Conservation (phyloP, 2,329 filamentous ascomycete genomes). For the Helotiales sp. region DNA sequence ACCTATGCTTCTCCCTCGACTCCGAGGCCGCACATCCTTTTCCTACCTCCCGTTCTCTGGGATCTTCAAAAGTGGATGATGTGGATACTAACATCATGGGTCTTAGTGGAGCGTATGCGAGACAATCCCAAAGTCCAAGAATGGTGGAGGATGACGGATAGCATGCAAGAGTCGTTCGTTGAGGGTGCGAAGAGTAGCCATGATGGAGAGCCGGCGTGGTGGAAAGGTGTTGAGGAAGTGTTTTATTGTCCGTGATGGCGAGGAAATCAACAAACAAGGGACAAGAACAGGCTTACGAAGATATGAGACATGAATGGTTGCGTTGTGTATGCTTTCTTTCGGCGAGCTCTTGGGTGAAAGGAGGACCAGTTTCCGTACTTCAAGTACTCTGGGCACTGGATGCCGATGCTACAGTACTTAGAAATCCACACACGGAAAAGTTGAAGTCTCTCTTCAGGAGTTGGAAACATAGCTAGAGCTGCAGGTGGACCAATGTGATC, state of each 20-base stretch:
- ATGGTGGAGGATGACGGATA: constrained; percentile 82
- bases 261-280: too few relatives aligned
- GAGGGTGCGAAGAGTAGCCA: constrained; percentile 59
- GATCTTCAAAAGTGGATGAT: not conserved
- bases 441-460: too few relatives aligned
- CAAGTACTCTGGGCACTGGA: too few relatives aligned
- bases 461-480: too few relatives aligned
- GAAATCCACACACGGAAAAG: too few relatives aligned
- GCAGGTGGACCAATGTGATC: too few relatives aligned
- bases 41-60: not conserved
- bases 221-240: constrained; percentile 68
- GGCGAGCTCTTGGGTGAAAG: too few relatives aligned
- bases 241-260: constrained; percentile 62
- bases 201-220: constrained; percentile 63
- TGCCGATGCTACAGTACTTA: too few relatives aligned
- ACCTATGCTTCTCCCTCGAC: not conserved
- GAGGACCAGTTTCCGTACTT: too few relatives aligned
- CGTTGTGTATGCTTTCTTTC: too few relatives aligned
- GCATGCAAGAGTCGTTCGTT: constrained; percentile 67
- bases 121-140: constrained; percentile 71
- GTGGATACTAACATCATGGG: not conserved
- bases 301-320: too few relatives aligned
- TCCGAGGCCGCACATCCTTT: not conserved
- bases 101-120: constrained; percentile 65
- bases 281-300: too few relatives aligned